phyloP scores from a whole-genome alignment of 495 filamentous ascomycete genomes.

The Talaromyces wortmannii region DNA sequence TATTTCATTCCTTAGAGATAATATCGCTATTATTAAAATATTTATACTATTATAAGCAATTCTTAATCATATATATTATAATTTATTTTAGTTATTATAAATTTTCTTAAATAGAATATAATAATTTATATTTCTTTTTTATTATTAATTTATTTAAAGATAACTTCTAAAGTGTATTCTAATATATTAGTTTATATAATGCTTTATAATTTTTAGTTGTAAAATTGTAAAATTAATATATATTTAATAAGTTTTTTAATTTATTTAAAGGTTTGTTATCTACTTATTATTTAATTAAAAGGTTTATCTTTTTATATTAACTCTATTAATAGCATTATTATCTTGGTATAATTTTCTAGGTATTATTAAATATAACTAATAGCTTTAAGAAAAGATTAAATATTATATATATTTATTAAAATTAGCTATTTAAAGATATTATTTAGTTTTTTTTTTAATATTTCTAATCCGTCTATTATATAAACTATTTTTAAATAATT shows the following conservation, averaged over 20 bases:
- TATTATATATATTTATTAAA: conserved; percentile 5
- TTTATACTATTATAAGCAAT: no score
- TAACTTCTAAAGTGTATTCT: no score
- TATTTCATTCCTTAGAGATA: conserved; percentile 11
- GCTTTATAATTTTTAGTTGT: background rate
- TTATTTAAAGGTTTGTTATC: conserved; percentile 4
- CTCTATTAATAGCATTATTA: background rate
- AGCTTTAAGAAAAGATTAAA: conserved; percentile 7
- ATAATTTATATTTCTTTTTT: conserved; percentile 2
- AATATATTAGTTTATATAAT: background rate
- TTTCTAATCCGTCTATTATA: conserved; percentile 2
- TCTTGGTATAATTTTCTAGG: conserved; percentile 4
- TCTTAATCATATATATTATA: background rate
- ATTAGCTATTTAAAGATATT: conserved; percentile 3
- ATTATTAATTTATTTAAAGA: background rate
- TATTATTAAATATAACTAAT: conserved; percentile 10
- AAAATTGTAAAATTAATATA: background rate
- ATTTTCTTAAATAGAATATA: conserved; percentile 15
- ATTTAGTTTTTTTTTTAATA: conserved; percentile 8
- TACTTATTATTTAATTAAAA: conserved; percentile 2
- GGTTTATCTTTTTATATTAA: conserved; percentile 3
- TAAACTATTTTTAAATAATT: conserved; percentile 8
- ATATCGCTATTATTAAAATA: background rate
- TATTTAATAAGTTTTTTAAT: conserved; percentile 3
- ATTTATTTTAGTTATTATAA: conserved; percentile 16